These are phyloP conservation scores for Dendrobium officinale DNA, from an alignment of 106 monocot species.

Conservation along the genomic window DNA sequence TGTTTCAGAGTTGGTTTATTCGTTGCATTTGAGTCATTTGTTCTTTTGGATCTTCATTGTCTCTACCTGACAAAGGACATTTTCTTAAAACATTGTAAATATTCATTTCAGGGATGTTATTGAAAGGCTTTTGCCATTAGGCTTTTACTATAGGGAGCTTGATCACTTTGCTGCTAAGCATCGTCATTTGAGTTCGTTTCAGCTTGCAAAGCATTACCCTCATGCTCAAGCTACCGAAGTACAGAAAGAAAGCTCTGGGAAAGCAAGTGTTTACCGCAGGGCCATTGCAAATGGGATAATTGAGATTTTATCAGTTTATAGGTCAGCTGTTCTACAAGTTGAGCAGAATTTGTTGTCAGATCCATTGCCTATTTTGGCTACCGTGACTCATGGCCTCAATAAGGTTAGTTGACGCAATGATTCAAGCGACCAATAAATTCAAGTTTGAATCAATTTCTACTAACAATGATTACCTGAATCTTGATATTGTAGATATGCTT, in stretches of 20 bases:
- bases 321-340: constrained; percentile 79
- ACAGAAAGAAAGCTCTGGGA: constrained; percentile 25
- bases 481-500: not conserved
- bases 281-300: constrained; percentile 95
- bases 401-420: constrained; percentile 44
- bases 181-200: constrained; percentile 65
- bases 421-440: not conserved
- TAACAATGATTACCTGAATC: not conserved
- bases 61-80: not conserved
- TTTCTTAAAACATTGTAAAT: constrained; percentile 3
- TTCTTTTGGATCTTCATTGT: not conserved
- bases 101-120: constrained; percentile 57
- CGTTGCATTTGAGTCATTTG: not conserved
- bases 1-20: not conserved
- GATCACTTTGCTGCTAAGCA: constrained; percentile 62
- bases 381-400: constrained; percentile 71
- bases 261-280: constrained; percentile 63
- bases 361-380: constrained; percentile 78
- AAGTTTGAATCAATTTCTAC: not conserved
- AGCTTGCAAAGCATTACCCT: constrained; percentile 12
- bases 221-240: constrained; percentile 6
- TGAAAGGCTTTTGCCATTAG: constrained; percentile 71
- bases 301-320: constrained; percentile 88
- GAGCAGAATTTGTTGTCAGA: constrained; percentile 92
- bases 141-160: constrained; percentile 93